phyloP scores from a whole-genome alignment of 352 stramenopile genomes.

The Pythium sp. region DNA sequence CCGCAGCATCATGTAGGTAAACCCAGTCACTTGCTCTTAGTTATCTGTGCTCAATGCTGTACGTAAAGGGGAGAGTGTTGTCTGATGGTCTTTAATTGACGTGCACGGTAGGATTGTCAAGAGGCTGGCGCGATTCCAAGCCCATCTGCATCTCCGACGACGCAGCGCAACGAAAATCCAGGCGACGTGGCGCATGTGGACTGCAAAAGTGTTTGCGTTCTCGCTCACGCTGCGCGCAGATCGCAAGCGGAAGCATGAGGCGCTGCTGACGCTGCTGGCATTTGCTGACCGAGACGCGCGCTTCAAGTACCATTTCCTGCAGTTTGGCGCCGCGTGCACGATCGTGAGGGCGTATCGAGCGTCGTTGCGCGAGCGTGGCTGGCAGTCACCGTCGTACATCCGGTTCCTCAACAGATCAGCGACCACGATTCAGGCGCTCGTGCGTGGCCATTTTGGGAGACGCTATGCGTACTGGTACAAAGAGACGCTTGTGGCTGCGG shows the following conservation, averaged over 20 bases:
- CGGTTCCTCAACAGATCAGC: conserved; percentile 38
- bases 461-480: conserved; percentile 30
- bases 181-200: conserved; percentile 78
- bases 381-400: conserved; percentile 53
- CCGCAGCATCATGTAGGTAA: conserved; percentile 64
- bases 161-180: conserved; percentile 57
- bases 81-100: neutral
- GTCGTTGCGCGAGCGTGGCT: conserved; percentile 49
- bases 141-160: conserved; percentile 31
- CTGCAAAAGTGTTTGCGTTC: conserved; percentile 46
- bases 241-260: conserved; percentile 30
- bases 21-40: neutral
- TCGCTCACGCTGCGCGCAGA: conserved; percentile 38
- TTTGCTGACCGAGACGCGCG: conserved; percentile 12
- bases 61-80: neutral
- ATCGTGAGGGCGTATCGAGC: conserved; percentile 47
- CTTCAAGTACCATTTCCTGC: conserved; percentile 36
- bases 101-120: conserved; percentile 31
- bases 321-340: conserved; percentile 50
- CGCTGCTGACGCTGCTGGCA: conserved; percentile 26
- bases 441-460: conserved; percentile 48
- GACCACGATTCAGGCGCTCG: conserved; percentile 53
- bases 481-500: conserved; percentile 29
- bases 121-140: conserved; percentile 43
- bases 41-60: conserved; percentile 3